These are phyloP conservation scores for Arthrobotrys conoides DNA, from an alignment of 2,329 filamentous ascomycete species.

Conservation along the genomic window DNA sequence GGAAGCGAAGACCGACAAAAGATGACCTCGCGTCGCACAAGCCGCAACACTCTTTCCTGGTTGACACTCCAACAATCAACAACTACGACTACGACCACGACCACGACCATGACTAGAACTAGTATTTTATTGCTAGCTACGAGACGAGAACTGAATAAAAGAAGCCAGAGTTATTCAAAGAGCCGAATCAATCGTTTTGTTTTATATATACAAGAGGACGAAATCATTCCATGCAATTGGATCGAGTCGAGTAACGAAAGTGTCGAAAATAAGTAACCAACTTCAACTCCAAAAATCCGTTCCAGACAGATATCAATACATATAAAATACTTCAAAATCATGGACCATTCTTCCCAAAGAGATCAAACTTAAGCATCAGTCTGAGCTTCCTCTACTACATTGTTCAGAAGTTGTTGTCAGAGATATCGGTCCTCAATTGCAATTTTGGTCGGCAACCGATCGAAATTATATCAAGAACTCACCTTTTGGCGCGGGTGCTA, in stretches of 20 bases:
- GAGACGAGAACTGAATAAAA: background rate
- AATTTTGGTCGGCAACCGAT: background rate
- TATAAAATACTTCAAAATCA: background rate
- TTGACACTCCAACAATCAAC: background rate
- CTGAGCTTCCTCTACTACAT: background rate
- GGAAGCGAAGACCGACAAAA: constrained; percentile 13
- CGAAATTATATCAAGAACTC: background rate
- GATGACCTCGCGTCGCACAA: constrained; percentile 37
- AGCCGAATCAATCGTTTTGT: constrained; percentile 5
- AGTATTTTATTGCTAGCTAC: background rate
- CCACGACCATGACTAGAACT: background rate
- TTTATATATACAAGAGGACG: background rate
- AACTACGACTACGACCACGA: too few relatives aligned
- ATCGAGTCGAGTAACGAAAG: constrained; percentile 3
- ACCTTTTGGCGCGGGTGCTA: background rate
- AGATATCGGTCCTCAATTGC: background rate
- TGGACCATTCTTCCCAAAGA: background rate
- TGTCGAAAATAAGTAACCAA: background rate
- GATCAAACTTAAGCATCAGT: background rate
- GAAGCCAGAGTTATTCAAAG: background rate
- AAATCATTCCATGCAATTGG: constrained; percentile 3
- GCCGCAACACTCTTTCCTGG: constrained; percentile 14
- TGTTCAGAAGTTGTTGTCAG: background rate
- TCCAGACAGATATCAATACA: constrained; percentile 13
- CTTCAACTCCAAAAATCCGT: constrained; percentile 13